A percentile compares a stretch with the other conserved stretches of the same genome.
Conservation (phyloP, 164 flowering plant genomes). For the Brasenia schreberi region DNA sequence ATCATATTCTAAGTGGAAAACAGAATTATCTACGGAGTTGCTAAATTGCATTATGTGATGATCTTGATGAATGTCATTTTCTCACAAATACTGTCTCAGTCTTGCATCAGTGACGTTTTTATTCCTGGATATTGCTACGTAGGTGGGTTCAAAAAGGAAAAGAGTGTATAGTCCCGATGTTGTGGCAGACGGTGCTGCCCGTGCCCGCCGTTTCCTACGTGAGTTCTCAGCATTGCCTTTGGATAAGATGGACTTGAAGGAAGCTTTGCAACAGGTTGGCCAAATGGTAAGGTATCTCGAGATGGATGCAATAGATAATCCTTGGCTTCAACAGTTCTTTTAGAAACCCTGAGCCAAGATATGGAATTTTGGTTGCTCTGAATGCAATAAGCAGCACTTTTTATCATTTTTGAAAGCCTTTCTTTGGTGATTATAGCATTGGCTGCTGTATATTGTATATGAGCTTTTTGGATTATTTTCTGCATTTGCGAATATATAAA, state of each 20-base stretch:
- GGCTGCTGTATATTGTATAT: background rate
- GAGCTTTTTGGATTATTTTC: background rate
- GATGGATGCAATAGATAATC: constrained; percentile 47
- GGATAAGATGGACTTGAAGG: constrained; percentile 52
- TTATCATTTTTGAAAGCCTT: background rate
- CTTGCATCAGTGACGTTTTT: background rate
- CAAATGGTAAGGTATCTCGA: constrained; percentile 48
- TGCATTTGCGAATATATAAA: background rate
- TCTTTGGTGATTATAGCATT: background rate
- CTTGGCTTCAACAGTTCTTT: constrained; percentile 82
- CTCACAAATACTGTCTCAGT: no score
- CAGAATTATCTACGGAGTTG: no score
- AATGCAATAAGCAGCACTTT: no score
- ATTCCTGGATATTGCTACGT: constrained; percentile 1
- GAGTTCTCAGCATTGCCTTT: constrained; percentile 73
- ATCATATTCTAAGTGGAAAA: no score
- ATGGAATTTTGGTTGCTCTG: background rate
- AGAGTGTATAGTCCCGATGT: constrained; percentile 49
- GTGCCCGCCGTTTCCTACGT: constrained; percentile 63
- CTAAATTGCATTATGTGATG: no score
- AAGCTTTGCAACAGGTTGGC: constrained; percentile 45
- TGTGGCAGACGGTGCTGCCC: constrained; percentile 51
- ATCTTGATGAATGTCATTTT: no score
- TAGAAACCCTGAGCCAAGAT: constrained; percentile 5
- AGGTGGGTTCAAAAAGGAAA: constrained; percentile 66